Evolutionary conservation across 2,329 filamentous ascomycete genomes (phyloP).

Genomic region (Trichoderma cornu-damae): DNA sequence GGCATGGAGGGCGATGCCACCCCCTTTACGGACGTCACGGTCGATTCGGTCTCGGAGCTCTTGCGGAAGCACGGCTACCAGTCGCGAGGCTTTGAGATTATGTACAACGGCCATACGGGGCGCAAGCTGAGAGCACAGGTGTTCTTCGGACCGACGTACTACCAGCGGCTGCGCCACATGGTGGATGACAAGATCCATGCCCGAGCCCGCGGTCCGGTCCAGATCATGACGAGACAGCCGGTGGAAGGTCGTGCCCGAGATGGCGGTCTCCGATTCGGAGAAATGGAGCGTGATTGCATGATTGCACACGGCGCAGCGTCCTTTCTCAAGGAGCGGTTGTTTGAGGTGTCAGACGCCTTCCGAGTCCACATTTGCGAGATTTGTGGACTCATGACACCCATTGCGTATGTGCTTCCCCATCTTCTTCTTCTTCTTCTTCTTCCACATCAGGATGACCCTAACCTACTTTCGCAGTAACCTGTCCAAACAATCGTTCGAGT

Average conservation of each 20-base stretch:
- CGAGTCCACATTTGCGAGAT: conserved; percentile 98
- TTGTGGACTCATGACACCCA: conserved; percentile 96
- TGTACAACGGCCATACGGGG: conserved; percentile 98
- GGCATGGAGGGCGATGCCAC: conserved; percentile 96
- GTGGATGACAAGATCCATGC: conserved; percentile 99
- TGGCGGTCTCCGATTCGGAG: conserved; percentile 97
- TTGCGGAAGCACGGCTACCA: conserved; percentile 90
- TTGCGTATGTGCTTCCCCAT: conserved; percentile 91
- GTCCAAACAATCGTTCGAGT: conserved; percentile 93
- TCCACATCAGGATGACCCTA: conserved; percentile 26
- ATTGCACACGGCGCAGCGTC: conserved; percentile 97
- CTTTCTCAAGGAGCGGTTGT: conserved; percentile 94
- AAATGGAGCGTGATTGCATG: conserved; percentile 99
- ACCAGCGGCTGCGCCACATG: conserved; percentile 98
- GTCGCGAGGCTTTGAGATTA: conserved; percentile 92
- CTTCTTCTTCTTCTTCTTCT: neutral
- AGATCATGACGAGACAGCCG: conserved; percentile 94
- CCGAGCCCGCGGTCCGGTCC: conserved; percentile 90
- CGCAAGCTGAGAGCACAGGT: conserved; percentile 89
- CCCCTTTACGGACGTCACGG: conserved; percentile 95
- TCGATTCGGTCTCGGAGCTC: conserved; percentile 83
- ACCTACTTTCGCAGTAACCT: conserved; percentile 61
- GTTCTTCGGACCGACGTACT: conserved; percentile 97
- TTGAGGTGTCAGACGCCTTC: conserved; percentile 97
- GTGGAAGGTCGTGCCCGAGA: conserved; percentile 98